These are phyloP conservation scores for Remersonia thermophila DNA, from an alignment of 2,329 filamentous ascomycete genomes.

Conservation along the genomic window DNA sequence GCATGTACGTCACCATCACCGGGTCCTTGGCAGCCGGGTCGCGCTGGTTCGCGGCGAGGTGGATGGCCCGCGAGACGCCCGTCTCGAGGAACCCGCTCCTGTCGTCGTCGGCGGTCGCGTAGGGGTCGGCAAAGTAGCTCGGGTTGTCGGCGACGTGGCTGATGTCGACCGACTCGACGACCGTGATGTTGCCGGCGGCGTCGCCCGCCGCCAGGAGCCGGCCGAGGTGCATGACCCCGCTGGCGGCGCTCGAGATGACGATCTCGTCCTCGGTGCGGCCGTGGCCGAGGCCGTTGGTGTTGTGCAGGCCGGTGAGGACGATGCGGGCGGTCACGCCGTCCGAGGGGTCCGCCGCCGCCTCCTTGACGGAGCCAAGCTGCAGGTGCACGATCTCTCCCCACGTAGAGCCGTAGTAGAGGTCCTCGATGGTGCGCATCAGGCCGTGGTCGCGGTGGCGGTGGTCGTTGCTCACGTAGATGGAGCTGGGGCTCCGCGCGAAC, in stretches of 20 bases:
- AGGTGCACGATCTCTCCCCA: slow-evolving; percentile 41
- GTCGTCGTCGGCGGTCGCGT: slow-evolving; percentile 27
- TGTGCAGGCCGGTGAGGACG: slow-evolving; percentile 33
- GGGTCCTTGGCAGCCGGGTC: slow-evolving; percentile 28
- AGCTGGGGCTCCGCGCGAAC: slow-evolving; percentile 31
- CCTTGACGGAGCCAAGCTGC: slow-evolving; percentile 20
- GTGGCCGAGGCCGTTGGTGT: slow-evolving; percentile 45
- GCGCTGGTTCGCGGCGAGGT: slow-evolving; percentile 23
- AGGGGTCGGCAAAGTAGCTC: slow-evolving; percentile 43
- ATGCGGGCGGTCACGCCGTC: slow-evolving; percentile 30
- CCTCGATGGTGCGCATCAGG: slow-evolving; percentile 33
- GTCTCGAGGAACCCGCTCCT: slow-evolving; percentile 41
- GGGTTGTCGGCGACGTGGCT: slow-evolving; percentile 44
- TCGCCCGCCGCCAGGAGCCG: slow-evolving; percentile 11
- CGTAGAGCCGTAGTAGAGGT: slow-evolving; percentile 25
- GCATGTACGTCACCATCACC: slow-evolving; percentile 33
- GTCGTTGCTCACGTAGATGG: slow-evolving; percentile 49
- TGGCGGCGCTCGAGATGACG: slow-evolving; percentile 29
- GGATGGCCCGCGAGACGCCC: slow-evolving; percentile 31
- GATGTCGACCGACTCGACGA: slow-evolving; percentile 31
- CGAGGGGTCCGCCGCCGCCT: slow-evolving; percentile 13
- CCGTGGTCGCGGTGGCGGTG: slow-evolving; percentile 39
- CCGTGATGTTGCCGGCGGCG: slow-evolving; percentile 21
- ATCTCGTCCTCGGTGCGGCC: slow-evolving; percentile 31
- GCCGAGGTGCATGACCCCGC: slow-evolving; percentile 35